phyloP scores from a whole-genome alignment of 768 basidiomycete genomes.

The Candolleomyces aberdarensis region DNA sequence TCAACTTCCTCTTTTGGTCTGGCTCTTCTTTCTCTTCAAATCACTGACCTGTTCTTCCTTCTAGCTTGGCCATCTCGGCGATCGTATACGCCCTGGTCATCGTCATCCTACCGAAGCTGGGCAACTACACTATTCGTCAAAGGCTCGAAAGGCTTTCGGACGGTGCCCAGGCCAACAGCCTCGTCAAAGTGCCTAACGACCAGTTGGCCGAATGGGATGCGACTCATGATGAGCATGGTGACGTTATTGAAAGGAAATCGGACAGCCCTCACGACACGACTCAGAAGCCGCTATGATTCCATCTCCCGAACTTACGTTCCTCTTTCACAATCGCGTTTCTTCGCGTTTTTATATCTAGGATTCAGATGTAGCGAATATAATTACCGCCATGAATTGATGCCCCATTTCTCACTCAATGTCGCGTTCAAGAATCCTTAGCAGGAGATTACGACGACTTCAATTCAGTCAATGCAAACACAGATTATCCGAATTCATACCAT shows the following conservation, averaged over 20 bases:
- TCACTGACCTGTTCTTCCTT: background rate
- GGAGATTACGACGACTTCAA: too few relatives aligned
- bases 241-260: conserved; percentile 16
- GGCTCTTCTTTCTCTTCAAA: background rate
- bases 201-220: conserved; percentile 33
- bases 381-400: too few relatives aligned
- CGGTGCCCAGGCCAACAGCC: conserved; percentile 26
- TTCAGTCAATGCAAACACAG: too few relatives aligned
- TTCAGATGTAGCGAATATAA: too few relatives aligned
- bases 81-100: conserved; percentile 34
- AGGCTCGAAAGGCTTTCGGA: conserved; percentile 40
- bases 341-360: too few relatives aligned
- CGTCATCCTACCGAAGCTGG: conserved; percentile 36
- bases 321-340: too few relatives aligned
- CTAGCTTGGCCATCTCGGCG: conserved; percentile 22
- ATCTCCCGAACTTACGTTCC: too few relatives aligned
- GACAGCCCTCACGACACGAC: background rate
- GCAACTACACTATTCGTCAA: conserved; percentile 43
- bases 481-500: too few relatives aligned
- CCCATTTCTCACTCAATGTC: too few relatives aligned
- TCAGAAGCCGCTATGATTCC: too few relatives aligned
- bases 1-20: background rate
- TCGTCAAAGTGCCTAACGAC: conserved; percentile 28
- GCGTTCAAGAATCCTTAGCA: too few relatives aligned
- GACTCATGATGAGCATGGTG: conserved; percentile 31